Evolutionary conservation across 2,329 filamentous ascomycete genomes (phyloP).

Genomic region (Microcyclosporella mali): DNA sequence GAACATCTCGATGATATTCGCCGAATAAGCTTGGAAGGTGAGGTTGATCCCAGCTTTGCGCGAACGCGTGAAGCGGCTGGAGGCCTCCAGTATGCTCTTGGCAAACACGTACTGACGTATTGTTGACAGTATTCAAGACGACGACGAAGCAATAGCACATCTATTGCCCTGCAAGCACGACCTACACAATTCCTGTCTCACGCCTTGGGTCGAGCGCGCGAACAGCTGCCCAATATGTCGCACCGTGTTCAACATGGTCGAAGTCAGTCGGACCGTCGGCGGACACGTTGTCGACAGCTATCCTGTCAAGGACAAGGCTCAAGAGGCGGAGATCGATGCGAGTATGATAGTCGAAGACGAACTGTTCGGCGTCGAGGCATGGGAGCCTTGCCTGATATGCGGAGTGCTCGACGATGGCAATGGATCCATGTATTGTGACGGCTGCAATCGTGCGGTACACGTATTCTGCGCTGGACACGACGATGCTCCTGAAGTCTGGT

Average conservation of each 20-base stretch:
- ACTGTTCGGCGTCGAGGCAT: constrained; percentile 51
- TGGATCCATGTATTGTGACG: constrained; percentile 80
- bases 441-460: constrained; percentile 84
- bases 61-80: constrained; percentile 23
- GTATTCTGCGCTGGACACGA: constrained; percentile 85
- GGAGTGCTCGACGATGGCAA: constrained; percentile 74
- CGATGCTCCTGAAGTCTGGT: constrained; percentile 58
- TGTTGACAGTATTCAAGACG: constrained; percentile 28
- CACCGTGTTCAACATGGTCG: constrained; percentile 81
- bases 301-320: constrained; percentile 71
- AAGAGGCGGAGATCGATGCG: constrained; percentile 85
- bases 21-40: constrained; percentile 37
- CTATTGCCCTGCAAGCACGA: constrained; percentile 77
- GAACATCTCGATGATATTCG: constrained; percentile 33
- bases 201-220: constrained; percentile 90
- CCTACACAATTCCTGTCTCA: constrained; percentile 85
- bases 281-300: constrained; percentile 55
- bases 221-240: constrained; percentile 98
- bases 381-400: constrained; percentile 77
- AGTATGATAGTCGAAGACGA: constrained; percentile 62
- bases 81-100: constrained; percentile 26
- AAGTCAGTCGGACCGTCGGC: constrained; percentile 72
- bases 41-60: constrained; percentile 28
- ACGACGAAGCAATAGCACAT: constrained; percentile 54
- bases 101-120: constrained; percentile 23